Base-by-base conservation (phyloP, 331 rosid genomes). In the Phaseolus coccineus region DNA sequence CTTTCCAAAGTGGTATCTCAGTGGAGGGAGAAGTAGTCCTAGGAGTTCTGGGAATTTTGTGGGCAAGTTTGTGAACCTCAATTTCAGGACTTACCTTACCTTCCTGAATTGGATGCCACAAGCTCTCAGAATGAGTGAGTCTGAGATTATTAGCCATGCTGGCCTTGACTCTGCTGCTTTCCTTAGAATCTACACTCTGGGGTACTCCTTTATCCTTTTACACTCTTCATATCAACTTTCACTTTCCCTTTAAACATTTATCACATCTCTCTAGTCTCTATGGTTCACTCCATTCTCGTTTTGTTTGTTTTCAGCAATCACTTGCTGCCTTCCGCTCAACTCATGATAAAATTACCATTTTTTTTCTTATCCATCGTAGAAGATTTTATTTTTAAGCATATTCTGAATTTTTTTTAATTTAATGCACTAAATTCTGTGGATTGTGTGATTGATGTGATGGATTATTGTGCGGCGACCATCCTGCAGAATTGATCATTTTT, bases 71-170 rank as follows among this genome's bases (percentile, higher is more conserved):
- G 97, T 96, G 19, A 96, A 96, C 83, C 94, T 93, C 76, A 85
- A 96, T 73, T 35, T 91, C 76, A 86, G 30, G 74, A 96, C 99
- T 82, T 96, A 96, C 61, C n/a, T 96, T 15, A 82, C 97, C 1
- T 96, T 96, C 83, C 86, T 96, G 83, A 91, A 91, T 44, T 96
- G 99, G 99, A 96, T 96, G 97, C 99, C 99, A 39, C 91, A 87
- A 70, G 98, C 99, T 84, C 63, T 93, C 78, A 91, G 86, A 85
- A 93, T 91, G 98, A 73, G 77, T 68, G 97, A 96, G 77, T 5
- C 90, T 77, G 94, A 93, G 81, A 96, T 96, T 67, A 89, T 91
- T 69, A 82, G 47, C 84, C 98, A 93, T 85, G 98, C 99, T 81
- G 98, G 99, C 24, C 91, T 96, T 63, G 99, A 96, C 83, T 96